A percentile compares a stretch with the other conserved stretches of the same genome.
Evolutionary conservation across 257 asterid genomes (phyloP).

Genomic region (Paraleonurus japonicus): DNA sequence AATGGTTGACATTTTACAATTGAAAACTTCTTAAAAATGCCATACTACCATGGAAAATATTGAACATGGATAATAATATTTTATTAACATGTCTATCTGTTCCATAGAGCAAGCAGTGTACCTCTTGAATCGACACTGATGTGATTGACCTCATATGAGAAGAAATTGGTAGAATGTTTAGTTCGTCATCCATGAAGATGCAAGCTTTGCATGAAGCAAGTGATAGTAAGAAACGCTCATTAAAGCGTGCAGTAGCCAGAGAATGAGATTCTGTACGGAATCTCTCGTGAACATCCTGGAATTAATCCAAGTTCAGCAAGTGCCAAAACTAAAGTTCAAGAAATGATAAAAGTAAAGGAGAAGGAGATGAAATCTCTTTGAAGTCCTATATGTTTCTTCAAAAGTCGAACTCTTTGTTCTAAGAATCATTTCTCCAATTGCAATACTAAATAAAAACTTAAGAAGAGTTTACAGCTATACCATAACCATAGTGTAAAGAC

Average conservation of each 20-base stretch:
- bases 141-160: slow-evolving; percentile 84
- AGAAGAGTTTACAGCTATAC: slow-evolving; percentile 37
- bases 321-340: neutral
- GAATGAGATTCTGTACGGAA: slow-evolving; percentile 93
- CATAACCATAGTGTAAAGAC: slow-evolving; percentile 95
- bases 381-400: neutral
- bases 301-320: slow-evolving; percentile 32
- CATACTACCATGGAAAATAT: neutral
- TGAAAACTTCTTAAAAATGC: neutral
- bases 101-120: slow-evolving; percentile 28
- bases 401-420: slow-evolving; percentile 9
- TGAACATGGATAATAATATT: slow-evolving; percentile 7
- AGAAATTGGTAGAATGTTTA: slow-evolving; percentile 87
- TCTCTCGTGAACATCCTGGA: slow-evolving; percentile 95
- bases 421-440: slow-evolving; percentile 8
- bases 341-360: neutral
- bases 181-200: slow-evolving; percentile 94
- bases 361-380: neutral
- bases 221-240: slow-evolving; percentile 94
- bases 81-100: neutral
- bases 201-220: slow-evolving; percentile 90
- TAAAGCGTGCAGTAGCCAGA: slow-evolving; percentile 78
- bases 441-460: slow-evolving; percentile 7
- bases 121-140: slow-evolving; percentile 62
- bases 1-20: neutral